Evolutionary conservation across 495 filamentous ascomycete species (phyloP), one percentile per base, ranked within the genome.

Genomic region (Penicillium fimorum): DNA sequence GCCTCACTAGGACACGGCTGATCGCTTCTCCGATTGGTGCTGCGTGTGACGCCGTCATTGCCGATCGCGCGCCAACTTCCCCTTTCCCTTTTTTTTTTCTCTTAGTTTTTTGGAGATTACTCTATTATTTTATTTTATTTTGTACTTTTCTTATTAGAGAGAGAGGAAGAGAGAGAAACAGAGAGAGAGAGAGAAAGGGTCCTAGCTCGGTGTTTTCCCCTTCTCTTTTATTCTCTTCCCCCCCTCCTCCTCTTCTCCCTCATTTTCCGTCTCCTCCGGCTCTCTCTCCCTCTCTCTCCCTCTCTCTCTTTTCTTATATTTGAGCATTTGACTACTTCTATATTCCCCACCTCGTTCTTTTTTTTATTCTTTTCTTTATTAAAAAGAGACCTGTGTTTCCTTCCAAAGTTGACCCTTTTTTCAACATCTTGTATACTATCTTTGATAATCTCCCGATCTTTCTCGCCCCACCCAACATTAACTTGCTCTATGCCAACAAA

Each of bases 41-140:
- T 29, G 35, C 20, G 45, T 38, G 63, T 69, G 56, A 68, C 65
- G 64, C 67, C 64, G 58, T 68, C 70, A 60, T 62, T 70, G 72
- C 69, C 70, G 72, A 75, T 76, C 72, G 72, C 72, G 73, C 73
- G 74, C 70, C 69, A 76, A 76, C 66, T 62, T 51, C 54, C 61
- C 59, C 44, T 58, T 60, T 64, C 54, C 47, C 49, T 41, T 20
- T 54, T 52, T 40, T 57, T 37, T 29, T 32, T 47, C 13, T 5
- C 27, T 13, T 13, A 15, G 18, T 27, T 58, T 41, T 37, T 49
- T 40, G 41, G 42, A 30, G 54, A 42, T 50, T 50, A 50, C 49
- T 43, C 20, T 30, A 6, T 47, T 53, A 50, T 53, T 35, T 47
- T 41, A 37, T 33, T 44, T 48, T 60, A 33, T 53, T 45, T 38